Evolutionary conservation across 78 protist genomes (phyloP).

Genomic region (Monosiga brevicollis): DNA sequence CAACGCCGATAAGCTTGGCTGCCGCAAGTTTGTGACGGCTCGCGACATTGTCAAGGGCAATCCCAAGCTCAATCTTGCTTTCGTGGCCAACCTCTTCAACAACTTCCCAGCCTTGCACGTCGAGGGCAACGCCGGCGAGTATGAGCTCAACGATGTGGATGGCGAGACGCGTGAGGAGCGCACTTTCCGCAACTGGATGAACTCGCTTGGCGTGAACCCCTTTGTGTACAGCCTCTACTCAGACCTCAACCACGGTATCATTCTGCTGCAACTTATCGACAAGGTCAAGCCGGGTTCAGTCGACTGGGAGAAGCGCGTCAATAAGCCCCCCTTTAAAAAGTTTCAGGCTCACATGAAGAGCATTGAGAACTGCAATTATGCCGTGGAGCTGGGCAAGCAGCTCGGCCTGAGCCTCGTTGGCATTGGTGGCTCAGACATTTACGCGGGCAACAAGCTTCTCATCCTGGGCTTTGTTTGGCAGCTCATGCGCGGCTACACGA

Average conservation of each 20-base stretch:
- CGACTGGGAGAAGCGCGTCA: conserved; percentile 47
- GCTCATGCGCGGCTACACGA: conserved; percentile 58
- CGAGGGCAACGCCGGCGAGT: conserved; percentile 10
- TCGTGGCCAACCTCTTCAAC: conserved; percentile 92
- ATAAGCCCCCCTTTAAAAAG: conserved; percentile 30
- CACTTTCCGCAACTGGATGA: conserved; percentile 84
- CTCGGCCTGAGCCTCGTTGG: conserved; percentile 55
- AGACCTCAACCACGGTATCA: conserved; percentile 75
- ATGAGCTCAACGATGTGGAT: conserved; percentile 28
- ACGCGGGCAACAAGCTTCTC: conserved; percentile 64
- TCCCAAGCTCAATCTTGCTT: conserved; percentile 81
- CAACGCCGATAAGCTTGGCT: conserved; percentile 76
- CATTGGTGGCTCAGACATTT: conserved; percentile 73
- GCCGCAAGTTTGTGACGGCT: conserved; percentile 65
- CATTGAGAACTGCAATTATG: conserved; percentile 76
- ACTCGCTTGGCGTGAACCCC: conserved; percentile 81
- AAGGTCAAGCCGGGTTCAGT: conserved; percentile 76
- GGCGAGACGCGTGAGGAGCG: conserved; percentile 87
- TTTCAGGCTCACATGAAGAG: conserved; percentile 43
- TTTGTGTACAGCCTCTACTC: conserved; percentile 63
- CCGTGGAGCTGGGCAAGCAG: conserved; percentile 45
- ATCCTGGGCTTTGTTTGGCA: conserved; percentile 77
- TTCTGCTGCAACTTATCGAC: conserved; percentile 75
- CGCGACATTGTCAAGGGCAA: conserved; percentile 70
- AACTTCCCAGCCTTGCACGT: conserved; percentile 67